phyloP scores from a whole-genome alignment of 768 basidiomycete species.

The Mycena kentingensis region DNA sequence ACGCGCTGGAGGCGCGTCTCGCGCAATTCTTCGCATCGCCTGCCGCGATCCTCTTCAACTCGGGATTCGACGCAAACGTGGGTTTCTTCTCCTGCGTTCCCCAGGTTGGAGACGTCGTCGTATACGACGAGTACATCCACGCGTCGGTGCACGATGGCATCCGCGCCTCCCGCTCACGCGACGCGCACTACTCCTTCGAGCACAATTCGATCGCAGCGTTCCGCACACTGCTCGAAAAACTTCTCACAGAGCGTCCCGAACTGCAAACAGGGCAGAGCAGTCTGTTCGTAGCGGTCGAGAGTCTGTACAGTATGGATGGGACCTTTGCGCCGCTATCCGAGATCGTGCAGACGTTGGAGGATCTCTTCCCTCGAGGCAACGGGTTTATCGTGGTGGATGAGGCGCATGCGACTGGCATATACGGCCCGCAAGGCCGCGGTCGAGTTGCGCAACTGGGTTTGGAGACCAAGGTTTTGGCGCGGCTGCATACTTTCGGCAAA shows the following conservation, averaged over 20 bases:
- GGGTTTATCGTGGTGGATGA: conserved; percentile 86
- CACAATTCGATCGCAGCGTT: conserved; percentile 73
- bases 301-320: conserved; percentile 95
- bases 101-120: conserved; percentile 70
- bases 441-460: conserved; percentile 71
- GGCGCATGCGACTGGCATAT: conserved; percentile 91
- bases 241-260: conserved; percentile 40
- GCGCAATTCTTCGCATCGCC: conserved; percentile 59
- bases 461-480: conserved; percentile 68
- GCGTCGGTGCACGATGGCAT: conserved; percentile 92
- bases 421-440: conserved; percentile 77
- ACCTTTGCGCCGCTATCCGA: conserved; percentile 76
- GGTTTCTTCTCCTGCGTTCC: conserved; percentile 84
- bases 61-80: conserved; percentile 91
- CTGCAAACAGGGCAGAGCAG: conserved; percentile 44
- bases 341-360: conserved; percentile 65
- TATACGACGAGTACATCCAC: conserved; percentile 88
- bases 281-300: conserved; percentile 85
- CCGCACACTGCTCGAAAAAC: conserved; percentile 40
- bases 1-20: conserved; percentile 70
- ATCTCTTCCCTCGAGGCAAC: conserved; percentile 60
- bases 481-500: conserved; percentile 93
- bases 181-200: conserved; percentile 51
- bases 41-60: conserved; percentile 84
- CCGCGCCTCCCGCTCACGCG: conserved; percentile 56